A percentile compares a stretch with the other conserved stretches of the same genome.
phyloP scores from a whole-genome alignment of 495 filamentous ascomycete genomes.

The Xylaria bambusicola region DNA sequence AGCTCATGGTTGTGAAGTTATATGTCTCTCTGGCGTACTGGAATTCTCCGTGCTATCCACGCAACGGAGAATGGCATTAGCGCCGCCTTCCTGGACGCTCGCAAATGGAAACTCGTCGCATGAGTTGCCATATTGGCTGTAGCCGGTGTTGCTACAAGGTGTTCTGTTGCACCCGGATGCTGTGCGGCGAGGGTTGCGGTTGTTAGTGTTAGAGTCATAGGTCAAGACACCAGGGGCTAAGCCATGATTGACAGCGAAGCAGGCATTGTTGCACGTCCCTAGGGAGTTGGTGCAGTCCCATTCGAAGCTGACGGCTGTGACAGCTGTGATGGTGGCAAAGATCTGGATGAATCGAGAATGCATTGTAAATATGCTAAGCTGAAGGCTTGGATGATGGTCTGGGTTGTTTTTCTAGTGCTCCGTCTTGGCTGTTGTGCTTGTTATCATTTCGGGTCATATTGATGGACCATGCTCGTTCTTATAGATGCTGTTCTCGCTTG shows the following conservation, averaged over 20 bases:
- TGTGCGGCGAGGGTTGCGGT: not conserved
- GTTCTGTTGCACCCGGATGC: not conserved
- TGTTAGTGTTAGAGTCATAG: not conserved
- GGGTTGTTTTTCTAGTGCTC: not conserved
- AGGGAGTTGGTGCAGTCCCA: slow-evolving; percentile 14
- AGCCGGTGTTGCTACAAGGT: not conserved
- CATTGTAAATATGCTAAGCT: not conserved
- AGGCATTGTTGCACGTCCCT: slow-evolving; percentile 7
- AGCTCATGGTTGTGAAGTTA: not conserved
- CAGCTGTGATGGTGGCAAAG: not conserved
- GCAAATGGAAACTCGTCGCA: not conserved
- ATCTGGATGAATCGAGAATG: not conserved
- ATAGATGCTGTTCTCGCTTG: not conserved
- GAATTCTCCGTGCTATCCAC: not conserved
- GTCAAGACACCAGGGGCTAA: not conserved
- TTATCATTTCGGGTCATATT: not conserved
- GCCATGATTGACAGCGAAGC: slow-evolving; percentile 1
- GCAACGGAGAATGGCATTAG: not conserved
- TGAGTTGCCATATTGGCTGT: not conserved
- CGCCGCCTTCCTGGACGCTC: not conserved
- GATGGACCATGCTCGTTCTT: not conserved
- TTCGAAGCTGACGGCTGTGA: not conserved
- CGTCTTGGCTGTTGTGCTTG: not conserved
- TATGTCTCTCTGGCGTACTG: not conserved
- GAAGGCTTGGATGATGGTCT: not conserved